Base-by-base conservation (phyloP, 495 filamentous ascomycete genomes). In the Pyrenula aspistea region DNA sequence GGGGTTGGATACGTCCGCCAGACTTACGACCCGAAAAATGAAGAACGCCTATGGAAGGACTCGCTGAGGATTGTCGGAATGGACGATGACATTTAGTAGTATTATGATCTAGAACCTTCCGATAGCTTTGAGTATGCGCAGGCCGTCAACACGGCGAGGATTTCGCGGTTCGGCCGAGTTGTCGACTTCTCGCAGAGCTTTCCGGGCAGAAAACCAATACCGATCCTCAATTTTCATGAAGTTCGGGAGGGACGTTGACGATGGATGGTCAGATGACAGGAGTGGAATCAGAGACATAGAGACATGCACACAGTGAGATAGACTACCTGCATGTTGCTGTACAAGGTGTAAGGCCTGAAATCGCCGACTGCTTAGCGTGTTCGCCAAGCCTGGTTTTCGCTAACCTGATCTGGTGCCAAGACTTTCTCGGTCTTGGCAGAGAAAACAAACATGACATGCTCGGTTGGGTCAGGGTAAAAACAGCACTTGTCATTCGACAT, bases 21-120 rank as follows among this genome's bases (percentile, higher is more conserved):
- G 60, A 65, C 73, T 2, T 78, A 66, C 48, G 63, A 72, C 25
- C 54, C 62, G 19, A 64, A 68, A 48, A 61, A 62, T 10, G 77
- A 73, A 56, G 65, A 65, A 56, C 64, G 66, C 51, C 58, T 78
- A 22, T 79, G 76, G 74, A 65, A 66, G 58, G 71, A 73, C 53
- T 69, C 67, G 10, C 56, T 72, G 65, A 65, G 67, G 57, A 70
- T 77, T 64, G 69, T 76, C 31, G 68, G 72, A 1, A 52, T 71
- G 58, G 53, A 59, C 22, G 55, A 62, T 55, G 31, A 42, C 31
- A 42, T 42, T 4, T 42, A 4, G 15, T 42, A 42, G 31, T 42
- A 15, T 42, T 15, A 15, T n/a, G n/a, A n/a, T n/a, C n/a, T n/a
- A n/a, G n/a, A n/a, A n/a, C n/a, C n/a, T n/a, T n/a, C n/a, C 15